phyloP scores from a whole-genome alignment of 2,329 filamentous ascomycete genomes.

The Coniosporium tulheliwenetii region DNA sequence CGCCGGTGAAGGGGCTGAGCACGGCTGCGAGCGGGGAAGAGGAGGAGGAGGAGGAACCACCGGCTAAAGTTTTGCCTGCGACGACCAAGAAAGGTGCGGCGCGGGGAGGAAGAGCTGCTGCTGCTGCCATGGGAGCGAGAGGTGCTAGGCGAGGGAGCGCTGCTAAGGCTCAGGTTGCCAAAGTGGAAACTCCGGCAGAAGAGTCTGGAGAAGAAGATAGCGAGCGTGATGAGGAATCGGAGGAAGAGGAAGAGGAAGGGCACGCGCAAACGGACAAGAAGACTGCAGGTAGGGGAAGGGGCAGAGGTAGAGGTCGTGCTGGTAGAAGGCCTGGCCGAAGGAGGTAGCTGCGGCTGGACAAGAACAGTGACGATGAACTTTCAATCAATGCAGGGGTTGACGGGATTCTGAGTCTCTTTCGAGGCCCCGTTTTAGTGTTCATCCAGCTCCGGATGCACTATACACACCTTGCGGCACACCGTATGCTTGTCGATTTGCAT shows the following conservation, averaged over 20 bases:
- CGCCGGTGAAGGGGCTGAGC: neutral
- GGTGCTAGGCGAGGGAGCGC: constrained; percentile 8
- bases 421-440: no score
- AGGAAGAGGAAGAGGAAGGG: constrained; percentile 9
- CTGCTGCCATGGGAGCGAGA: constrained; percentile 3
- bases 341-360: neutral
- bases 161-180: constrained; percentile 3
- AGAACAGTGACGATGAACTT: no score
- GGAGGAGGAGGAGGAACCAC: neutral
- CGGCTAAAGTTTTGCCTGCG: neutral
- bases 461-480: no score
- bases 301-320: neutral
- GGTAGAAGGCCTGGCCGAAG: neutral
- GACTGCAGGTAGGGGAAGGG: neutral
- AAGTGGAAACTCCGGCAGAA: constrained; percentile 9
- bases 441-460: no score
- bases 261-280: neutral
- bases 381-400: no score
- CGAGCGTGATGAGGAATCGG: constrained; percentile 8
- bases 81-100: constrained; percentile 1
- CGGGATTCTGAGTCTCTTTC: no score
- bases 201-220: constrained; percentile 9
- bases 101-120: constrained; percentile 3
- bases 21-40: neutral
- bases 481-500: no score